Percentiles rank a stretch among this genome's conserved stretches.
Evolutionary conservation across 176 grass and related monocot species (phyloP).

Genomic region (Aegilops longissima): DNA sequence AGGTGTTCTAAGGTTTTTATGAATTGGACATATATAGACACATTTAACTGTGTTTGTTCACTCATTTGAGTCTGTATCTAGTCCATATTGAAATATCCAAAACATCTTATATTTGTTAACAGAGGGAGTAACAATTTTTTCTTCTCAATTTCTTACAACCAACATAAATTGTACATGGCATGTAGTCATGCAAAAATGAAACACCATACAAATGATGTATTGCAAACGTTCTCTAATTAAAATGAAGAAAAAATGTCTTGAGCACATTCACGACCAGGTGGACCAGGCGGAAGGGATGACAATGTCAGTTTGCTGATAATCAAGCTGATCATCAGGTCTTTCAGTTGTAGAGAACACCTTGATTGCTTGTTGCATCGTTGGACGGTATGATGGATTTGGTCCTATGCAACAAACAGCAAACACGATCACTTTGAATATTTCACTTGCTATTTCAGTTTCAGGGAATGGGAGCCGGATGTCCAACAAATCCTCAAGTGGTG

Average conservation of each 20-base stretch:
- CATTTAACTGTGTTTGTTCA: no score
- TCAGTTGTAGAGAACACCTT: not conserved
- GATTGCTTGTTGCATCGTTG: slow-evolving; percentile 1
- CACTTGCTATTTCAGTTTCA: not conserved
- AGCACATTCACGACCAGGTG: not conserved
- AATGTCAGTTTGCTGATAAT: not conserved
- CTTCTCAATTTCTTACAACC: not conserved
- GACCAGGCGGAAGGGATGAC: not conserved
- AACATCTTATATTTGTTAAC: no score
- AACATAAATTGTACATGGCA: not conserved
- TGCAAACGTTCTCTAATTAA: not conserved
- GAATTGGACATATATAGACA: no score
- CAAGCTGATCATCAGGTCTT: not conserved
- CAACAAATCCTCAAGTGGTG: slow-evolving; percentile 7
- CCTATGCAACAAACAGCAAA: not conserved
- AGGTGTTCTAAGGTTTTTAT: no score
- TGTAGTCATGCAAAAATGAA: not conserved
- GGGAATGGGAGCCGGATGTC: slow-evolving; percentile 24
- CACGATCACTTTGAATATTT: not conserved
- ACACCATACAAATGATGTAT: not conserved
- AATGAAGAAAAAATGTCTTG: not conserved
- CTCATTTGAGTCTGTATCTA: no score
- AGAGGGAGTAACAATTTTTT: not conserved
- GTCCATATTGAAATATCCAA: no score
- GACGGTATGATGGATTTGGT: not conserved